Evolutionary conservation across 345 rosid species (phyloP).

Genomic region (Arabidopsis suecica): DNA sequence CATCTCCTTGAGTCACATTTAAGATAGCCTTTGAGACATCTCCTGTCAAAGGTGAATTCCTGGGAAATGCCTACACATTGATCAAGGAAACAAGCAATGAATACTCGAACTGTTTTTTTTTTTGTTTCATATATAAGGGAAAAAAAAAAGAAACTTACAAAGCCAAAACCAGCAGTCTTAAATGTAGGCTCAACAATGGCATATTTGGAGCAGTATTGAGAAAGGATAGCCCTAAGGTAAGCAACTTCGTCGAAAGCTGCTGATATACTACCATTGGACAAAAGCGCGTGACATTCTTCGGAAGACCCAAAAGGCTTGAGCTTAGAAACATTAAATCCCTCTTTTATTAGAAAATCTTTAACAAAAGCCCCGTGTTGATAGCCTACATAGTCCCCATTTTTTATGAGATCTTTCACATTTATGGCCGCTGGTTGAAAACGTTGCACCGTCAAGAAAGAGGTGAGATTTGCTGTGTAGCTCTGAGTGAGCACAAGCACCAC

Average conservation of each 20-base stretch:
- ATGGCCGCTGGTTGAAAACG: conserved; percentile 27
- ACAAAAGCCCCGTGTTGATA: conserved; percentile 16
- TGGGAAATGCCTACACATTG: conserved; percentile 48
- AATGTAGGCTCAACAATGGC: conserved; percentile 35
- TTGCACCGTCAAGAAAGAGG: conserved; percentile 50
- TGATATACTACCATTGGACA: conserved; percentile 32
- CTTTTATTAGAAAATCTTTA: not conserved
- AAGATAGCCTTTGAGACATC: conserved; percentile 57
- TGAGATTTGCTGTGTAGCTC: conserved; percentile 53
- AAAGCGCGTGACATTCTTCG: conserved; percentile 23
- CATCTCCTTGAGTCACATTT: conserved; percentile 44
- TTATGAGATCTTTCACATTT: conserved; percentile 22
- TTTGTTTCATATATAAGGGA: too few species aligned
- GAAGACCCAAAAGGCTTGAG: not conserved
- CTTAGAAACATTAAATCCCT: not conserved
- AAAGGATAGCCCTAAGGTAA: conserved; percentile 38
- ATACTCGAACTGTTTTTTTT: not conserved
- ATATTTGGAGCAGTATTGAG: conserved; percentile 29
- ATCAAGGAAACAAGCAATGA: conserved; percentile 11
- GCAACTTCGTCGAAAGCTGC: conserved; percentile 50
- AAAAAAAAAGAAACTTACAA: conserved; percentile 40
- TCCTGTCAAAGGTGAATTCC: conserved; percentile 47
- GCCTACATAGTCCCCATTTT: conserved; percentile 31
- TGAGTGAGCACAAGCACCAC: conserved; percentile 48
- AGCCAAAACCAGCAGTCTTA: conserved; percentile 52